Evolutionary conservation across 2,329 filamentous ascomycete genomes (phyloP).

Genomic region (Seiridium unicorne): DNA sequence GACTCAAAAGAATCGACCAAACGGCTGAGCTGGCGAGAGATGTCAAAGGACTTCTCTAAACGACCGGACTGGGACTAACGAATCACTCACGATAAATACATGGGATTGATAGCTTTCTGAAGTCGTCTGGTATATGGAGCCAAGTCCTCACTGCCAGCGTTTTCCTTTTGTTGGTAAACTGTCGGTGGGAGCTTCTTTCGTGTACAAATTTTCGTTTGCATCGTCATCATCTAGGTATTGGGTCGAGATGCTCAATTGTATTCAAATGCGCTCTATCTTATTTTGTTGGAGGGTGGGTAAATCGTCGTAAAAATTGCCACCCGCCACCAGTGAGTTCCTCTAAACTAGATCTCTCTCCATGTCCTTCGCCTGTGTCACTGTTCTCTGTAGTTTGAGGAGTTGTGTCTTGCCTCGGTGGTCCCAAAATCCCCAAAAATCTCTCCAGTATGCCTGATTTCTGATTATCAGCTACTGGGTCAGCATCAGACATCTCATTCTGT

Average conservation of each 20-base stretch:
- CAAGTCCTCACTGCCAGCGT: neutral
- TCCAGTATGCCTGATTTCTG: neutral
- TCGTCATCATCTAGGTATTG: neutral
- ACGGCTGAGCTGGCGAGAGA: neutral
- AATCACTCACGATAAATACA: neutral
- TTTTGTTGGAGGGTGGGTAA: neutral
- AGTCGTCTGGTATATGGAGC: neutral
- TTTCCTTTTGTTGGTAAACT: neutral
- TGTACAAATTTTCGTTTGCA: neutral
- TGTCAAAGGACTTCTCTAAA: neutral
- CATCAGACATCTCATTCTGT: neutral
- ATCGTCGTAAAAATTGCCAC: neutral
- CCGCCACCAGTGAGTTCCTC: neutral
- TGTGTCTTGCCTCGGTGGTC: neutral
- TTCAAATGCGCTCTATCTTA: neutral
- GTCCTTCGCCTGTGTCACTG: neutral
- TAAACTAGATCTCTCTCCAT: neutral
- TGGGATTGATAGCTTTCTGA: neutral
- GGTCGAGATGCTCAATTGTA: neutral
- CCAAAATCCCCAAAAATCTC: neutral
- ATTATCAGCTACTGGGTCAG: neutral
- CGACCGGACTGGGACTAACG: neutral
- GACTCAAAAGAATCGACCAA: neutral
- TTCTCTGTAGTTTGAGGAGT: neutral
- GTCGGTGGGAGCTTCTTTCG: neutral